Conservation (phyloP, 352 stramenopile genomes). For the Aphanomyces invadans region DNA sequence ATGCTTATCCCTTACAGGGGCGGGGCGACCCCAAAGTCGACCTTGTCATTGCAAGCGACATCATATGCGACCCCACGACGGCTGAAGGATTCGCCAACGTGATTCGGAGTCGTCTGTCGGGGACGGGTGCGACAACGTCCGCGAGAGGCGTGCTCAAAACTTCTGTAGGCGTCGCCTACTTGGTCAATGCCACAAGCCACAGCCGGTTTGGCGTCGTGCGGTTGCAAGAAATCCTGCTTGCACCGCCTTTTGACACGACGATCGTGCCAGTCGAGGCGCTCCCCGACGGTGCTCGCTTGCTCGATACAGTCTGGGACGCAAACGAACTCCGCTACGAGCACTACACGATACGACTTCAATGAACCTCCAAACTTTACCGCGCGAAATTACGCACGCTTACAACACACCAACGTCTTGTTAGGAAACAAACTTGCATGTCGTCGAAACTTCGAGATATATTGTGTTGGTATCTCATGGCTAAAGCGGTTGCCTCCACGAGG, state of each 20-base stretch:
- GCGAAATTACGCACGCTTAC: neutral
- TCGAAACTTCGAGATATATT: too few relatives aligned
- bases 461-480: too few relatives aligned
- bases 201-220: slow-evolving; percentile 77
- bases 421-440: too few relatives aligned
- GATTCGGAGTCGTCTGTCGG: slow-evolving; percentile 48
- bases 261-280: slow-evolving; percentile 64
- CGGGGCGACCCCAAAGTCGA: slow-evolving; percentile 64
- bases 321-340: slow-evolving; percentile 80
- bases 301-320: slow-evolving; percentile 68
- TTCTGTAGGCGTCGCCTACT: slow-evolving; percentile 51
- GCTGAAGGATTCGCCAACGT: slow-evolving; percentile 80
- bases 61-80: slow-evolving; percentile 82
- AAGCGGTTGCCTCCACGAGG: too few relatives aligned
- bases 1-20: too few relatives aligned
- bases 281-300: slow-evolving; percentile 45
- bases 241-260: slow-evolving; percentile 22
- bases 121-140: neutral
- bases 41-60: slow-evolving; percentile 77
- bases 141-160: neutral
- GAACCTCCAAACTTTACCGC: neutral
- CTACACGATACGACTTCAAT: slow-evolving; percentile 66
- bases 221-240: slow-evolving; percentile 49
- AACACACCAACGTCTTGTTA: too few relatives aligned
- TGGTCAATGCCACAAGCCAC: slow-evolving; percentile 83